These are phyloP conservation scores for Agaricus blazei DNA, from an alignment of 768 basidiomycete genomes.

Conservation along the genomic window DNA sequence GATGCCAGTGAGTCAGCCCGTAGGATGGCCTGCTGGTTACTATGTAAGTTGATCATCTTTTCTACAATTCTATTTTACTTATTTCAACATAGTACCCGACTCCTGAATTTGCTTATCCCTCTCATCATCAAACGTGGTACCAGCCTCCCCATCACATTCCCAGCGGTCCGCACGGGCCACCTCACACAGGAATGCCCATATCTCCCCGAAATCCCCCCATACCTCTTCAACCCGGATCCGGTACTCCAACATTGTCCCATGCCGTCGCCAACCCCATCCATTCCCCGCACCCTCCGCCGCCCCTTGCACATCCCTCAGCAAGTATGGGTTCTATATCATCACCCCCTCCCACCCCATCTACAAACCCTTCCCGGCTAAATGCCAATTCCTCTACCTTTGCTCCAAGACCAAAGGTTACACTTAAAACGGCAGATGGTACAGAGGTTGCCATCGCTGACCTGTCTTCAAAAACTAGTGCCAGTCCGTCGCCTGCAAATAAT, in stretches of 20 bases:
- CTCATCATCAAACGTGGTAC: slow-evolving; percentile 30
- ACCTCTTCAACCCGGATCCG: slow-evolving; percentile 48
- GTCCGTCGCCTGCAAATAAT: slow-evolving; percentile 29
- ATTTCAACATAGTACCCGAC: slow-evolving; percentile 31
- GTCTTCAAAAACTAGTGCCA: slow-evolving; percentile 29
- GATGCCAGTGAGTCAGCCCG: slow-evolving; percentile 33
- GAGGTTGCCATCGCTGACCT: slow-evolving; percentile 58
- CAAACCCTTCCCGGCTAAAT: slow-evolving; percentile 49
- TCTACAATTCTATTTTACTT: background rate
- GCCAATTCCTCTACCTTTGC: slow-evolving; percentile 64
- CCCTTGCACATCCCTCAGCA: slow-evolving; percentile 38
- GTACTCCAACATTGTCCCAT: slow-evolving; percentile 65
- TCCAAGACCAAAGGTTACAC: slow-evolving; percentile 37
- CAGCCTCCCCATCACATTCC: slow-evolving; percentile 43
- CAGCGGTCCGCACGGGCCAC: slow-evolving; percentile 42
- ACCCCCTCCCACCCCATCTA: slow-evolving; percentile 64
- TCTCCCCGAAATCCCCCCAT: slow-evolving; percentile 60
- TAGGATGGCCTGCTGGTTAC: slow-evolving; percentile 38
- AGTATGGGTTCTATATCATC: slow-evolving; percentile 49
- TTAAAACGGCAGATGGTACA: slow-evolving; percentile 61
- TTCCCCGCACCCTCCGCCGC: slow-evolving; percentile 46
- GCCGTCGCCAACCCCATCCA: slow-evolving; percentile 43
- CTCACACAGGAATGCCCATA: slow-evolving; percentile 52
- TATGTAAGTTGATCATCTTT: slow-evolving; percentile 44
- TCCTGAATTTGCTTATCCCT: slow-evolving; percentile 42